Evolutionary conservation across 1,139 yeast species (phyloP), one percentile per base, ranked within the genome.

Genomic region (Zygoascus sp.): DNA sequence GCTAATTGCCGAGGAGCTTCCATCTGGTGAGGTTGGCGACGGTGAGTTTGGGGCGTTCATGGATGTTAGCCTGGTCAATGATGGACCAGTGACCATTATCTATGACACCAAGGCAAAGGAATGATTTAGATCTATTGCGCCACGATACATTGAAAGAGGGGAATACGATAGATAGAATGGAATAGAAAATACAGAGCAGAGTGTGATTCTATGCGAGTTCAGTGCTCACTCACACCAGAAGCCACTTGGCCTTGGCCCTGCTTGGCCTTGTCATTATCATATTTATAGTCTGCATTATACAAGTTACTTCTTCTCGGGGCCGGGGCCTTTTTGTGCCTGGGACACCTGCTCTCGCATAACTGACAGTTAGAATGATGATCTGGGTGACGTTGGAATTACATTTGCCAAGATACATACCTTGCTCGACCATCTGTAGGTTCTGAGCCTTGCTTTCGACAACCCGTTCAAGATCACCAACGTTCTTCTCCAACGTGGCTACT

Each of bases 21-120:
- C 65, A 11, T 53, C 57, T 2, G 94, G 90, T 0, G 70, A 60
- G n/a, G 95, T 89, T 5, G 75, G 82, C 53, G 96, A 88, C 58
- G 98, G 98, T 1, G 74, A 79, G 48, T 92, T 92, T 64, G 98
- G 97, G 0, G 97, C 94, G 7, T 86, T 90, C 96, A 92, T 92
- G 98, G 95, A 87, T 53, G 96, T 92, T 13, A 75, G 76, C 1
- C 66, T 90, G 48, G 80, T 82, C 15, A 92, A 92, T 59, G 97
- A 90, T 55, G 94, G 94, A 4, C 94, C 92, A 0, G 87, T 82
- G 6, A 83, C 94, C 0, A 78, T 84, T 23, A 75, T 80, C 23
- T 79, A 81, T 73, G 90, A 83, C 57, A 81, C 92, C 1, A 72
- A 64, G 47, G 77, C 73, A 42, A 35, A 46, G 27, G 30, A 40